Percentiles rank a stretch among this genome's conserved stretches.
phyloP scores from a whole-genome alignment of 495 filamentous ascomycete genomes.

The Aspergillus biplanus region DNA sequence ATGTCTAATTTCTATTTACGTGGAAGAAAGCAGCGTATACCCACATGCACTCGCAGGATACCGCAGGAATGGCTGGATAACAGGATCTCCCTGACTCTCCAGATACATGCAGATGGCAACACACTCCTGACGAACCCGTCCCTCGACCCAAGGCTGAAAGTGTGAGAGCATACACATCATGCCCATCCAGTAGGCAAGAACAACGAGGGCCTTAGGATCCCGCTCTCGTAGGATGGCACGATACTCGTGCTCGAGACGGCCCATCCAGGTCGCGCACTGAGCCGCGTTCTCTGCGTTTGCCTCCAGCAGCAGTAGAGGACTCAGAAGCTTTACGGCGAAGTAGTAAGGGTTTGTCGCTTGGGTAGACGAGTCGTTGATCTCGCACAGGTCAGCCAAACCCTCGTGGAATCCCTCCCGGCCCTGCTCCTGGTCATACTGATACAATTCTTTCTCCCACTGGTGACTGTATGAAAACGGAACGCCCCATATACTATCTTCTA shows the following conservation, averaged over 20 bases:
- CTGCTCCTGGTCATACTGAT: slow-evolving; percentile 23
- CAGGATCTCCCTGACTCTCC: slow-evolving; percentile 19
- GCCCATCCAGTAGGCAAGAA: slow-evolving; percentile 48
- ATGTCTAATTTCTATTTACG: too few species aligned
- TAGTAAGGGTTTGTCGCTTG: slow-evolving; percentile 43
- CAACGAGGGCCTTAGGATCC: slow-evolving; percentile 40
- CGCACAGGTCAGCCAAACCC: slow-evolving; percentile 41
- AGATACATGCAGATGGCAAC: slow-evolving; percentile 45
- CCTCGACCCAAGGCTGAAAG: slow-evolving; percentile 36
- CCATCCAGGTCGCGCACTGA: slow-evolving; percentile 37
- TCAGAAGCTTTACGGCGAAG: slow-evolving; percentile 35
- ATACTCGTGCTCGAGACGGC: slow-evolving; percentile 38
- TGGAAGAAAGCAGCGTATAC: slow-evolving; percentile 40
- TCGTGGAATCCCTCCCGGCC: slow-evolving; percentile 41
- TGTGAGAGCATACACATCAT: slow-evolving; percentile 33
- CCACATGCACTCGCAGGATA: slow-evolving; percentile 74
- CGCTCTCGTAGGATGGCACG: slow-evolving; percentile 33
- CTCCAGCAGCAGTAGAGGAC: slow-evolving; percentile 31
- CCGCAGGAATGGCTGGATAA: slow-evolving; percentile 22
- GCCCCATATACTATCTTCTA: slow-evolving; percentile 42
- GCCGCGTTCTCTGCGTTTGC: slow-evolving; percentile 23
- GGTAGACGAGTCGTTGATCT: slow-evolving; percentile 40
- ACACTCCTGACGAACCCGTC: slow-evolving; percentile 37
- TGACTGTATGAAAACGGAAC: slow-evolving; percentile 33
- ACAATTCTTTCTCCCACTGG: slow-evolving; percentile 27